Evolutionary conservation across 768 basidiomycete species (phyloP), one percentile per base, ranked within the genome.

Genomic region (Lyophyllum decastes): DNA sequence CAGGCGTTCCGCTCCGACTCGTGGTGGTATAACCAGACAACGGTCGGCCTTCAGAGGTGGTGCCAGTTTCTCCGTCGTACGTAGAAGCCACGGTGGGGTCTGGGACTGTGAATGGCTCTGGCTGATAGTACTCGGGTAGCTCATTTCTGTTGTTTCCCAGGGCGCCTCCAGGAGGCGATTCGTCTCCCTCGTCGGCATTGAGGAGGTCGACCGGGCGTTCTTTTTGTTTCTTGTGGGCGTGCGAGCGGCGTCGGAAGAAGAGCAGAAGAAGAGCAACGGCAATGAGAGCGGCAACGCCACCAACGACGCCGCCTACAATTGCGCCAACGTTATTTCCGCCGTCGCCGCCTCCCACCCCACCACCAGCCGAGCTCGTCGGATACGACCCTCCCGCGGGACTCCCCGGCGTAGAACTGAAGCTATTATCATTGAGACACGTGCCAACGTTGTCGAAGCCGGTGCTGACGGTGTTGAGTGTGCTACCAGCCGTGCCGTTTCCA

Each of bases 321-420:
- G 70, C 70, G 9, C 70, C 70, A 19, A 62, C 58, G 51, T 68
- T 68, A 53, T 43, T 76, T 72, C 38, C 79, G 81, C 54, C 40
- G 22, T 65, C 68, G 27, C 70, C 59, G 17, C 69, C 61, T 26
- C 69, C 61, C 12, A 62, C 60, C 2, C 71, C 73, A 22, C 68
- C 66, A 11, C 78, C 77, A 41, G 68, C 73, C 19, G 77, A 70
- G 48, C 77, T 78, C 0, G 89, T 91, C 0, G 87, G 82, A 66
- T 88, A 89, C 35, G 76, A 76, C 0, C 89, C 90, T 35, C 91
- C 91, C 21, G 91, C 91, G 6, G 91, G 89, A 54, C 74, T 76
- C 2, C 89, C 90, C 10, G 88, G 80, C 2, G 91, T 94, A 4
- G 91, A 91, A 50, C 87, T 90, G 0, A 91, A 91, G 50, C 89